Evolutionary conservation across 345 rosid genomes (phyloP), one percentile per base, ranked within the genome.

Genomic region (Corymbia maculata): DNA sequence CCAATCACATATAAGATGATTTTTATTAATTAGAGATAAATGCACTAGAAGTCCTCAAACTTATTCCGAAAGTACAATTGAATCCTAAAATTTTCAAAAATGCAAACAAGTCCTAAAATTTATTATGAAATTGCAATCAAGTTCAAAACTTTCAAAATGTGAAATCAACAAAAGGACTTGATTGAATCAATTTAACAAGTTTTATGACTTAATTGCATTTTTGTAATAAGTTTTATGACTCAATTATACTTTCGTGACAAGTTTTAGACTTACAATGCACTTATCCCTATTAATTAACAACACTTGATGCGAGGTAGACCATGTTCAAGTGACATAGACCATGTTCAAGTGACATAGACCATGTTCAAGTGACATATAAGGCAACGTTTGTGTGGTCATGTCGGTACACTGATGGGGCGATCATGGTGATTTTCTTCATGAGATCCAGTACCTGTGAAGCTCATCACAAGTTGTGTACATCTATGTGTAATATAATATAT

Each of bases 41-140:
- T 55, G 24, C 61, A 55, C 9, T 55, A 55, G 8, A 55, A 55
- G 12, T 55, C 61, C 21, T 55, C 8, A 55, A 55, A 55, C 1
- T 22, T 0, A 2, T 55, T 21, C 21, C 1, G 1, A 55, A 55
- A 55, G 21, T 55, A 0, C 22, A 55, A 55, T 8, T 5, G 28
- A 55, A 19, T 8, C 5, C 5, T 22, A 55, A 21, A 55, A 55
- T 11, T 55, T 55, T 55, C 61, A 55, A 55, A 8, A 55, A 11
- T 55, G 1, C 12, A 55, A 55, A 55, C 5, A 21, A 3, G 2
- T 55, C 12, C 22, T 22, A 55, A 55, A 55, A 55, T 19, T 55
- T 22, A 0, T 55, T 2, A 21, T 2, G 12, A 22, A 22, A 8
- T 4, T 55, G 5, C 2, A 55, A 9, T 55, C 4, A 0, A 55